Evolutionary conservation across 1,284 basidiomycete species (phyloP).

Genomic region (Ceratobasidium sp.): DNA sequence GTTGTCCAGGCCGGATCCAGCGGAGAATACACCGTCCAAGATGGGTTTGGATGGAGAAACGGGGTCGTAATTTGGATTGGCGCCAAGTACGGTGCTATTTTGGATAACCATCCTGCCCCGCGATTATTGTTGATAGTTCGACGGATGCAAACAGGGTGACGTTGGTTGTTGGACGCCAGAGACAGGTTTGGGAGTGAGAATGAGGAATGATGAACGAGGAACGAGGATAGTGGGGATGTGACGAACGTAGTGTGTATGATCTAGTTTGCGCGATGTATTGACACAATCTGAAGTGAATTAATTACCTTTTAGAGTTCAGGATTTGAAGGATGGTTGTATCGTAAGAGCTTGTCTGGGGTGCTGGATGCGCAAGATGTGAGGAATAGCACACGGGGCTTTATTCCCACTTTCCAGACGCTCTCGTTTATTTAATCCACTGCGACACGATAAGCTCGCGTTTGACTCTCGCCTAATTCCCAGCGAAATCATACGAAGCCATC

Average conservation of each 20-base stretch:
- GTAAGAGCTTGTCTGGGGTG: no score
- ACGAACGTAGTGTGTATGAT: no score
- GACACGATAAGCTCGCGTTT: background rate
- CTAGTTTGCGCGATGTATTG: no score
- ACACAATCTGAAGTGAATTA: no score
- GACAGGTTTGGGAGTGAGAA: background rate
- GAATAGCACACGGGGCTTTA: constrained; percentile 93
- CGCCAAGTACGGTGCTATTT: constrained; percentile 71
- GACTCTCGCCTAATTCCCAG: background rate
- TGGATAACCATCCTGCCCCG: constrained; percentile 76
- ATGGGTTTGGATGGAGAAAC: constrained; percentile 92
- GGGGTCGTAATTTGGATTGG: constrained; percentile 83
- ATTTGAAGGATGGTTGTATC: no score
- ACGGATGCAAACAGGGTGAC: constrained; percentile 45
- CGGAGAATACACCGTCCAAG: constrained; percentile 86
- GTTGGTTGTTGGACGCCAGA: constrained; percentile 30
- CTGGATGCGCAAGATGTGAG: constrained; percentile 92
- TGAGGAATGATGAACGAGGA: background rate
- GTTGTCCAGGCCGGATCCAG: constrained; percentile 86
- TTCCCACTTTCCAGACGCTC: constrained; percentile 76
- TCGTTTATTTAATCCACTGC: background rate
- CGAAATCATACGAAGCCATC: no score
- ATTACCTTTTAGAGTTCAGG: no score
- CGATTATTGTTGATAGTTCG: constrained; percentile 49
- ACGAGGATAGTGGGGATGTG: no score